Evolutionary conservation across 78 protist genomes (phyloP), one percentile per base, ranked within the genome.

Genomic region (Trichosphaerium sp.): DNA sequence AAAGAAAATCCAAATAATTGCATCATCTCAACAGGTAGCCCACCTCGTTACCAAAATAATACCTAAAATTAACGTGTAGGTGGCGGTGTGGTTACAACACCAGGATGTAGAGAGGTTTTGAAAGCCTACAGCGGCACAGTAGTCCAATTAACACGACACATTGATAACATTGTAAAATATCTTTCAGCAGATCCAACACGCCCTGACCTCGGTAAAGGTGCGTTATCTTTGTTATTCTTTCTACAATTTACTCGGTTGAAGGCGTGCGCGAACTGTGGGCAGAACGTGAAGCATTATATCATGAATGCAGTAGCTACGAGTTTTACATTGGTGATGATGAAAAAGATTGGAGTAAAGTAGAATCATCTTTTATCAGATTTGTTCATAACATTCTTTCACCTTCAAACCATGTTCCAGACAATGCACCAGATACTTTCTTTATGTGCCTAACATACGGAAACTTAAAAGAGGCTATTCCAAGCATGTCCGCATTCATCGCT

Each of bases 1-100:
- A 3, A 1, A 7, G 2, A 3, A n/a, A 26, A 39, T 47, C 23
- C 79, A 3, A 12, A 0, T 5, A 12, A 31, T n/a, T 2, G 51
- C 29, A 60, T 81, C 15, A 42, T 81, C 35, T 32, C 77, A 21
- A n/a, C n/a, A 54, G 6, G 6, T 54, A 10, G 25, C 6, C 59
- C 59, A n/a, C 6, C 29, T 10, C 59, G 10, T 6, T 6, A 54
- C 29, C 59, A 54, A 6, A 54, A 6, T 12, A 32, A 6, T 54
- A 32, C 59, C 43, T 10, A 6, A 54, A 54, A 12, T n/a, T n/a
- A 21, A 47, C 51, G 18, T 47, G 51, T 47, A n/a, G 89, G 89
- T 14, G 89, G 89, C n/a, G 84, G 83, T 35, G 28, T 83, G 6
- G 84, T 76, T 23, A 81, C 71, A 56, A 26, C 66, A 5, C 65